phyloP scores from a whole-genome alignment of 148 eudicot species.

The Cornus suecica region DNA sequence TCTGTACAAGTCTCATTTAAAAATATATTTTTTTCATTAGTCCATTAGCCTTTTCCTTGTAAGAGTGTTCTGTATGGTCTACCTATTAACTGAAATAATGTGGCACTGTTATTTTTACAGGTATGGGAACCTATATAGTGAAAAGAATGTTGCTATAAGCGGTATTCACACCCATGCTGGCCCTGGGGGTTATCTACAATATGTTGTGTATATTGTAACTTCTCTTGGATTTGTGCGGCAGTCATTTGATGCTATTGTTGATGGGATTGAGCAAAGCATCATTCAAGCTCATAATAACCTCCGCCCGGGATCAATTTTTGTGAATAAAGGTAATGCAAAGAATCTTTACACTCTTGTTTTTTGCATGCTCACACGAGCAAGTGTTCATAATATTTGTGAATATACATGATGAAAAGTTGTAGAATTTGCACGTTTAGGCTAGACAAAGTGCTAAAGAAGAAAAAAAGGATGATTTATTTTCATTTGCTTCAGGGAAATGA shows the following conservation, averaged over 20 bases:
- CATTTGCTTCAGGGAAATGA: not conserved
- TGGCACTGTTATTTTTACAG: constrained; percentile 33
- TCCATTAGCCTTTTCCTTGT: constrained; percentile 1
- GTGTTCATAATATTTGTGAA: constrained; percentile 7
- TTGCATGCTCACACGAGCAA: not conserved
- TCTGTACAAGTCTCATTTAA: not conserved
- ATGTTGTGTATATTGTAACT: constrained; percentile 84
- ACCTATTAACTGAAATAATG: not conserved
- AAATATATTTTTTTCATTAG: too few species aligned
- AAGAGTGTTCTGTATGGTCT: not conserved
- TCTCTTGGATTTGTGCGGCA: constrained; percentile 94
- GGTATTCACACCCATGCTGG: constrained; percentile 99
- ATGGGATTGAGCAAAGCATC: constrained; percentile 88
- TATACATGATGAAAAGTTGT: not conserved
- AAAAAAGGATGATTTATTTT: not conserved
- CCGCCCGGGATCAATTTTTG: constrained; percentile 79
- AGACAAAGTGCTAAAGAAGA: not conserved
- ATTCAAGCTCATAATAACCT: constrained; percentile 84
- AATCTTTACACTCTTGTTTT: not conserved
- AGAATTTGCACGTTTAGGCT: constrained; percentile 1
- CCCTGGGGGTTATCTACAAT: constrained; percentile 95
- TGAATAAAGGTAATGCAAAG: constrained; percentile 62
- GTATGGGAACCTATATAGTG: constrained; percentile 82
- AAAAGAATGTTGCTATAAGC: constrained; percentile 92
- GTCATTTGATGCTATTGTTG: constrained; percentile 83